Base-by-base conservation (phyloP, 2,329 filamentous ascomycete species). In the Pseudocercospora crystallina region DNA sequence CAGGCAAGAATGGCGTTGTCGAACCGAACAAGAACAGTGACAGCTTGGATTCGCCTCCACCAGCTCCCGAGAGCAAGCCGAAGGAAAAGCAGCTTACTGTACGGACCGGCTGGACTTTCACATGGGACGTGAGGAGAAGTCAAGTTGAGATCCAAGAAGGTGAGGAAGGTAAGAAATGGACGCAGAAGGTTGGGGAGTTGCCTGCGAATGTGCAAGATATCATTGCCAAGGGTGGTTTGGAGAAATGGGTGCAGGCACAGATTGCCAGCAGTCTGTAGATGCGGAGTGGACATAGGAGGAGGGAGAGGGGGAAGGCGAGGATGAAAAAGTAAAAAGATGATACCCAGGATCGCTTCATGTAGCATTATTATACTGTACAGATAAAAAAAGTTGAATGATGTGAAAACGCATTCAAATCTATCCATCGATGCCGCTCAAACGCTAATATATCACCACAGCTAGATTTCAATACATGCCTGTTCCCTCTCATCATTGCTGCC, bases 171-270 rank as follows among this genome's bases (percentile, higher is more conserved):
- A 67, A 77, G 49, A 80, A 73, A 33, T 96, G 89, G 90, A 85
- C 77, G 43, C 81, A 94, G 66, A 89, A 86, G 72, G 89, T 95
- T 1, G 88, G 88, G 7, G 87, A 94, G 74, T 68, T 95, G 56
- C 87, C 89, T 11, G 83, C 87, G 0, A 95, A 92, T 65, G 87
- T 96, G 48, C 90, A 96, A 69, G 68, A 88, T 64, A 90, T 92
- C 49, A 89, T 92, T 62, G 86, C 87, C 0, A 71, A 79, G 43
- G 89, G 89, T 2, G 90, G 90, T 0, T 66, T 95, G 53, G 88
- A 91, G 76, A 85, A 84, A 57, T 95, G 89, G 90, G 87, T 94
- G 8, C 86, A 87, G 78, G 77, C 79, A 49, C 77, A 87, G 68
- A 87, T 90, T 63, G 69, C 57, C 13, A 58, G 47, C 30, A 48